Conservation (phyloP, 208 protist species). For the Crithidia fasciculata region DNA sequence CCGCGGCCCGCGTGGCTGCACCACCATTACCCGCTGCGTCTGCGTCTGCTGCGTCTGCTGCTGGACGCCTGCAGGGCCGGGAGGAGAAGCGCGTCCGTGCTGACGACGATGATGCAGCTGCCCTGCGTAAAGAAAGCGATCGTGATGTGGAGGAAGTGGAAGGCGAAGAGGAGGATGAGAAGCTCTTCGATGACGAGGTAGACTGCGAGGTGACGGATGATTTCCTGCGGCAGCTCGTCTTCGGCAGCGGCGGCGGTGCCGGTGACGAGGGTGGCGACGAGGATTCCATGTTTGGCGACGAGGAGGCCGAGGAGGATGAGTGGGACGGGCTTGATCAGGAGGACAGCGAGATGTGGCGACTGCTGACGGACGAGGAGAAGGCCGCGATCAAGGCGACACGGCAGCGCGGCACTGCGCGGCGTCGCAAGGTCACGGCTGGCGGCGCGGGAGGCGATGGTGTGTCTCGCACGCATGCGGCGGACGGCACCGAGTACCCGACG, state of each 20-base stretch:
- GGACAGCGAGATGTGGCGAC: conserved; percentile 39
- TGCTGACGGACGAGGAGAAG: conserved; percentile 60
- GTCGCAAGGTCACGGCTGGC: conserved; percentile 9
- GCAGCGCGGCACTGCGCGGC: conserved; percentile 41
- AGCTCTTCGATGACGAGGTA: conserved; percentile 84
- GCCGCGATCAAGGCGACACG: conserved; percentile 44
- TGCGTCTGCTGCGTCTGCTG: not conserved
- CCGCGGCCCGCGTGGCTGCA: not conserved
- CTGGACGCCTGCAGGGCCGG: not conserved
- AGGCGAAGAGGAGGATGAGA: conserved; percentile 56
- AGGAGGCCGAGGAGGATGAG: conserved; percentile 15
- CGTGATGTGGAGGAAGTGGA: conserved; percentile 2
- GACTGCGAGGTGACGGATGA: conserved; percentile 87
- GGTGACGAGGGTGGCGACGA: conserved; percentile 27
- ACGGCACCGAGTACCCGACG: conserved; percentile 44
- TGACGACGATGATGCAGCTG: not conserved
- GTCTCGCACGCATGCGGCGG: conserved; percentile 31
- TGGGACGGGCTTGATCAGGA: conserved; percentile 31
- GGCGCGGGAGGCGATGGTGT: not conserved
- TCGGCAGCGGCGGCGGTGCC: conserved; percentile 39
- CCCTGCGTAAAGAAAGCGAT: not conserved
- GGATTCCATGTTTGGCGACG: conserved; percentile 23
- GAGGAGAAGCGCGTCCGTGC: conserved; percentile 9
- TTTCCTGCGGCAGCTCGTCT: conserved; percentile 80
- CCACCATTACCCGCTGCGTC: too few species aligned